A percentile compares a stretch with the other conserved stretches of the same genome.
These are phyloP conservation scores for Candida mesenterica DNA, from an alignment of 1,139 yeast species.

Conservation along the genomic window DNA sequence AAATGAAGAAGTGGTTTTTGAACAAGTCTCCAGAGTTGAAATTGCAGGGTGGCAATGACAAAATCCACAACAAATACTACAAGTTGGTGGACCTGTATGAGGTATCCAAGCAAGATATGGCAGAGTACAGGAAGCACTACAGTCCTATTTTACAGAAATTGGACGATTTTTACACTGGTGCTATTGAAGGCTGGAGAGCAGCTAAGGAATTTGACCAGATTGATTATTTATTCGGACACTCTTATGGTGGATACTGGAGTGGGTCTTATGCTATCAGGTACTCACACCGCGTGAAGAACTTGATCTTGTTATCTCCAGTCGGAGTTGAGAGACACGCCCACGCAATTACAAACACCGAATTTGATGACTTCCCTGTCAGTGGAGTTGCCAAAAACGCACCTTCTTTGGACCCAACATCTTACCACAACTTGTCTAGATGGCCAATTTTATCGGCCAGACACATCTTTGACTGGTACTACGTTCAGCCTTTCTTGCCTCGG, in stretches of 20 bases:
- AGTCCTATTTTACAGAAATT: conserved; percentile 40
- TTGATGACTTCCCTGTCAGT: conserved; percentile 10
- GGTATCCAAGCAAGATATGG: conserved; percentile 27
- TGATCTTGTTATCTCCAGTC: conserved; percentile 83
- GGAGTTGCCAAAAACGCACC: conserved; percentile 21
- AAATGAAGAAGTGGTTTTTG: conserved; percentile 32
- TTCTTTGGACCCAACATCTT: conserved; percentile 36
- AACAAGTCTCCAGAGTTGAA: conserved; percentile 29
- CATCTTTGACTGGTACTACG: conserved; percentile 39
- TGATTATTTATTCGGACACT: conserved; percentile 46
- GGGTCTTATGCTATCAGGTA: conserved; percentile 38
- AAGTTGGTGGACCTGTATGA: conserved; percentile 38
- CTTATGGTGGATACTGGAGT: conserved; percentile 49
- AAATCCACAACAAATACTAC: conserved; percentile 41
- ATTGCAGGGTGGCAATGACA: conserved; percentile 28
- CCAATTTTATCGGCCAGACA: conserved; percentile 37
- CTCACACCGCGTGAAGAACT: conserved; percentile 61
- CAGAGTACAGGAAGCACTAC: conserved; percentile 35
- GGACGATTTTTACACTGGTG: conserved; percentile 36
- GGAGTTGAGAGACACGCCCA: conserved; percentile 78
- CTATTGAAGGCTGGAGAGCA: conserved; percentile 42
- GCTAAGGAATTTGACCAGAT: conserved; percentile 29
- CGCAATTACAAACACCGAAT: conserved; percentile 44
- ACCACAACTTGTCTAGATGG: conserved; percentile 42
- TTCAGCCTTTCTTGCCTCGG: conserved; percentile 44